Evolutionary conservation across 257 asterid species (phyloP).

Genomic region (Paulownia fortunei): DNA sequence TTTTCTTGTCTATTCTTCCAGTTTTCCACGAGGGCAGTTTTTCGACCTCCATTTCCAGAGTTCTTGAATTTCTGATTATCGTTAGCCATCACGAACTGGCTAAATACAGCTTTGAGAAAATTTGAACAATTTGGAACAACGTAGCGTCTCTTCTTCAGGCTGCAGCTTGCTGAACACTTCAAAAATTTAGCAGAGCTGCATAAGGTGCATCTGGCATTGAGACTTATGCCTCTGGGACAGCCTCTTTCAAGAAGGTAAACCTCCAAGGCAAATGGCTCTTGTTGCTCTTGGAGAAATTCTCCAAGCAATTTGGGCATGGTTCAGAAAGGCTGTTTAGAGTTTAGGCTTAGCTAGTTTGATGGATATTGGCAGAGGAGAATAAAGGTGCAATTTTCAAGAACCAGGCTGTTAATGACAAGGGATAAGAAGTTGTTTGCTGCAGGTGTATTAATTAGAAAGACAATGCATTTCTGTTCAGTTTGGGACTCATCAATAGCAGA

Average conservation of each 20-base stretch:
- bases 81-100: constrained; percentile 33
- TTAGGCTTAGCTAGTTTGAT: constrained; percentile 47
- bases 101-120: constrained; percentile 42
- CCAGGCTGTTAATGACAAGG: constrained; percentile 17
- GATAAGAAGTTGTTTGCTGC: constrained; percentile 33
- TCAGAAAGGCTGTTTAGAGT: background rate
- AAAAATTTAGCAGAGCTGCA: constrained; percentile 9
- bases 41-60: constrained; percentile 11
- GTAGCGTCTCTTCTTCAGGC: constrained; percentile 38
- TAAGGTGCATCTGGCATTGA: background rate
- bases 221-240: constrained; percentile 6
- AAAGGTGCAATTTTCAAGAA: too few species aligned
- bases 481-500: constrained; percentile 26
- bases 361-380: too few species aligned
- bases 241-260: constrained; percentile 61
- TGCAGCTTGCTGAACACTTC: constrained; percentile 39
- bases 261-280: constrained; percentile 75
- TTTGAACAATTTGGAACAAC: constrained; percentile 50
- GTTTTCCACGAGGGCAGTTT: background rate
- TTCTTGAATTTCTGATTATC: constrained; percentile 37
- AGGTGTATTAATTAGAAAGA: constrained; percentile 35
- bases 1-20: constrained; percentile 19
- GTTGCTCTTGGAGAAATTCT: constrained; percentile 71
- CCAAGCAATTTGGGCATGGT: constrained; percentile 50
- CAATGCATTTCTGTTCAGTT: constrained; percentile 28